Conservation (phyloP, 495 filamentous ascomycete species). For the Penicillium lagena region DNA sequence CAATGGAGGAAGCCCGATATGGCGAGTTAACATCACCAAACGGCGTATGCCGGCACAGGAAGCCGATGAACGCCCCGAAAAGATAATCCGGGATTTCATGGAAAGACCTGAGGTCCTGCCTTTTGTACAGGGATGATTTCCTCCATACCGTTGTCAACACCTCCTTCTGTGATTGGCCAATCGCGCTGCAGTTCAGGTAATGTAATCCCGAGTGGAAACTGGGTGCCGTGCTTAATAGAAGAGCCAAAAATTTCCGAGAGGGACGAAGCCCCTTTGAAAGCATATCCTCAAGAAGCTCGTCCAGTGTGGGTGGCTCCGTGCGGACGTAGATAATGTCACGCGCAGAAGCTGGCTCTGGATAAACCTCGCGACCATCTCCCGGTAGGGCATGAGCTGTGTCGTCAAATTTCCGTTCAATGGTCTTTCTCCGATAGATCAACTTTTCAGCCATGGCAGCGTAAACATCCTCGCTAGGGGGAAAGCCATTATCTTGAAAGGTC, state of each 20-base stretch:
- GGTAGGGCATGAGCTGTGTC: conserved; percentile 33
- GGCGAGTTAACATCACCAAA: too few relatives aligned
- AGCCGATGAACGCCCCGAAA: conserved; percentile 42
- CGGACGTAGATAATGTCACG: conserved; percentile 52
- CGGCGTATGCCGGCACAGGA: conserved; percentile 28
- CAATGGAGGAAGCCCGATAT: background rate
- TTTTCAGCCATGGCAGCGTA: conserved; percentile 60
- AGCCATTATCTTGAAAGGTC: conserved; percentile 38
- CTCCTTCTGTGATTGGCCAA: conserved; percentile 18
- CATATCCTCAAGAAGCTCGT: conserved; percentile 52
- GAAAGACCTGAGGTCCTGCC: conserved; percentile 13
- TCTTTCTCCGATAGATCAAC: conserved; percentile 36
- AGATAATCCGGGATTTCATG: conserved; percentile 31
- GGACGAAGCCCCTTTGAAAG: conserved; percentile 37
- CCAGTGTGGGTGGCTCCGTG: conserved; percentile 46
- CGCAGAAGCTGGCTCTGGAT: conserved; percentile 48
- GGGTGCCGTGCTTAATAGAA: conserved; percentile 39
- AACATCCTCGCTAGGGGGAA: conserved; percentile 27
- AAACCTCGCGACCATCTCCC: conserved; percentile 56
- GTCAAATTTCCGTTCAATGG: conserved; percentile 13
- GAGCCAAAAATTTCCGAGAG: conserved; percentile 32
- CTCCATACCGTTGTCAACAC: conserved; percentile 22
- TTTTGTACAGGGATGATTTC: conserved; percentile 8
- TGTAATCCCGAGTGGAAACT: conserved; percentile 31
- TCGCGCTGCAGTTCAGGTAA: conserved; percentile 32